Percentiles rank a stretch among this genome's conserved stretches.
Evolutionary conservation across 768 basidiomycete species (phyloP).

Genomic region (Mycena crocata): DNA sequence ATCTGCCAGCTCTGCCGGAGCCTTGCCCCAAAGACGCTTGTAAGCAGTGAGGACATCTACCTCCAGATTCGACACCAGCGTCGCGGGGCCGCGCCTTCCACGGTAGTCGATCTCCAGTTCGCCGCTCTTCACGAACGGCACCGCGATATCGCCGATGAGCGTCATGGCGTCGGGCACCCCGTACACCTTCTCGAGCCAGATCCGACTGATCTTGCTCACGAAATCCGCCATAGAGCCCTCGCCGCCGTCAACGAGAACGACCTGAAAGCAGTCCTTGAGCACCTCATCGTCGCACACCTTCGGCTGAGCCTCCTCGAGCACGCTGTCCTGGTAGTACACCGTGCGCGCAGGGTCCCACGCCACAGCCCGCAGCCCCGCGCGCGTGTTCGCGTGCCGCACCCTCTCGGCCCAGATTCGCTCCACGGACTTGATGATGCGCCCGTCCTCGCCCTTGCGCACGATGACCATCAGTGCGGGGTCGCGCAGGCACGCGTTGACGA

Average conservation of each 20-base stretch:
- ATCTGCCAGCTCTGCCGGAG: constrained; percentile 27
- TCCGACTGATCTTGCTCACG: constrained; percentile 37
- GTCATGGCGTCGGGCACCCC: constrained; percentile 33
- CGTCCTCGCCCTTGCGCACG: constrained; percentile 43
- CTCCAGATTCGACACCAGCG: constrained; percentile 29
- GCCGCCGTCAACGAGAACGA: constrained; percentile 42
- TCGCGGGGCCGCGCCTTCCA: background rate
- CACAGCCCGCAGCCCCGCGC: constrained; percentile 36
- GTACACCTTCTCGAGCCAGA: constrained; percentile 44
- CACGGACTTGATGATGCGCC: constrained; percentile 40
- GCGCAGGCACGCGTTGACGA: constrained; percentile 45
- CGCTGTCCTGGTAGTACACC: constrained; percentile 35
- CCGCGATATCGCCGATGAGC: constrained; percentile 36
- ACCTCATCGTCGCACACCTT: constrained; percentile 24
- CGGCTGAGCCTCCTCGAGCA: constrained; percentile 41
- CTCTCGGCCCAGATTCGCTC: constrained; percentile 43
- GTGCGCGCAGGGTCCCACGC: constrained; percentile 40
- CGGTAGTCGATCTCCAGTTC: constrained; percentile 38
- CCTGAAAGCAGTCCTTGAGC: constrained; percentile 44
- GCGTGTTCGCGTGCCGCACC: constrained; percentile 40
- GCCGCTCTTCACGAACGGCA: constrained; percentile 37
- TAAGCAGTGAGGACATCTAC: constrained; percentile 36
- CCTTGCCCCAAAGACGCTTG: constrained; percentile 40
- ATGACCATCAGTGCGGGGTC: constrained; percentile 46
- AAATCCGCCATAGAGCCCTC: constrained; percentile 45